Evolutionary conservation across 768 basidiomycete genomes (phyloP).

Genomic region (Sarcomyxa edulis): DNA sequence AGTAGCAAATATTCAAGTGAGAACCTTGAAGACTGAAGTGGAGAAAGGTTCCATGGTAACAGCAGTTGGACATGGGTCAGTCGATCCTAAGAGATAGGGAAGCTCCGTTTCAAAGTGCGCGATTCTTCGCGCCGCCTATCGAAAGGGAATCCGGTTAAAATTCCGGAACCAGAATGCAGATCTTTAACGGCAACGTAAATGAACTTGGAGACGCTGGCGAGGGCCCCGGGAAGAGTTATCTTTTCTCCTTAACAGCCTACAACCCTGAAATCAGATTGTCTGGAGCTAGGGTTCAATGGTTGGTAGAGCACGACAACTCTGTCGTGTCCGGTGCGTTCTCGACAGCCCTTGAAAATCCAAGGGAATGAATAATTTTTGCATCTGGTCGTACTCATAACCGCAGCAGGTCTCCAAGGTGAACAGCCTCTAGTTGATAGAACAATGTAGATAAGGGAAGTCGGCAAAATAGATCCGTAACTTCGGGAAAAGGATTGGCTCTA

Average conservation of each 20-base stretch:
- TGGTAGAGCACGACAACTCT: slow-evolving; percentile 69
- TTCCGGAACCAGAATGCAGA: slow-evolving; percentile 74
- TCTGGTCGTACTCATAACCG: slow-evolving; percentile 75
- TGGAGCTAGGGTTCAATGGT: slow-evolving; percentile 66
- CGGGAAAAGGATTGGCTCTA: slow-evolving; percentile 73
- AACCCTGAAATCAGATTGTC: slow-evolving; percentile 72
- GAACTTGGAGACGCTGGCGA: slow-evolving; percentile 57
- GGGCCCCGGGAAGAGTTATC: slow-evolving; percentile 76
- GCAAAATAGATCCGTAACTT: slow-evolving; percentile 78
- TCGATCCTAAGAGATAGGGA: slow-evolving; percentile 63
- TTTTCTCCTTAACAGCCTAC: slow-evolving; percentile 73
- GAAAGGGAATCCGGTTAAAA: slow-evolving; percentile 78
- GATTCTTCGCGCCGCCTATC: slow-evolving; percentile 62
- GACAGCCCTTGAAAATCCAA: slow-evolving; percentile 73
- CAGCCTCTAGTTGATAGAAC: slow-evolving; percentile 77
- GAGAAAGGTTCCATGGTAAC: slow-evolving; percentile 86
- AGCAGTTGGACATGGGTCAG: slow-evolving; percentile 85
- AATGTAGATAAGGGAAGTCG: slow-evolving; percentile 81
- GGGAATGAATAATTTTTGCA: slow-evolving; percentile 66
- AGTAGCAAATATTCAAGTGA: slow-evolving; percentile 88
- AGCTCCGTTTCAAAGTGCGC: slow-evolving; percentile 51
- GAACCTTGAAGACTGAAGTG: slow-evolving; percentile 86
- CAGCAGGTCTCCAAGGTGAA: slow-evolving; percentile 81
- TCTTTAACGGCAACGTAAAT: slow-evolving; percentile 67
- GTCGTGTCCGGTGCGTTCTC: slow-evolving; percentile 68